Evolutionary conservation across 495 filamentous ascomycete species (phyloP).

Genomic region (Aspergillus ostianus): DNA sequence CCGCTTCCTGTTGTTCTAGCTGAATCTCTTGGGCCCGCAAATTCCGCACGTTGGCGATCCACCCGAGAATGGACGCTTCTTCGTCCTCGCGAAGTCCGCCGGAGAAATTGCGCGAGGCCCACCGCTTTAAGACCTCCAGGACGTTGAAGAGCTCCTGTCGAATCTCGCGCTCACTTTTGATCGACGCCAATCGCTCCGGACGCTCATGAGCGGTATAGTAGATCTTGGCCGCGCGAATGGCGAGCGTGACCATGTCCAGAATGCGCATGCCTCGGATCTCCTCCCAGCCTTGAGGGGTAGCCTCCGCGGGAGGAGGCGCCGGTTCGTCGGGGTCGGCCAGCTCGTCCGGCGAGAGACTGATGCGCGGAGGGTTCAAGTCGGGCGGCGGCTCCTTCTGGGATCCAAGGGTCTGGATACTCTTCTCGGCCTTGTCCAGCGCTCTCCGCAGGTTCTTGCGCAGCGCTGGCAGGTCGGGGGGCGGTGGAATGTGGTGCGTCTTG

Average conservation of each 20-base stretch:
- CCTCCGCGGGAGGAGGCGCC: slow-evolving; percentile 14
- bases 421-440: slow-evolving; percentile 66
- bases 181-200: slow-evolving; percentile 75
- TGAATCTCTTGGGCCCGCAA: slow-evolving; percentile 73
- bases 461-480: slow-evolving; percentile 76
- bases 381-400: slow-evolving; percentile 32
- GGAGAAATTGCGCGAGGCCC: slow-evolving; percentile 85
- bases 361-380: slow-evolving; percentile 27
- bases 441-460: slow-evolving; percentile 71
- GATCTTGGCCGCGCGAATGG: slow-evolving; percentile 88
- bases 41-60: slow-evolving; percentile 72
- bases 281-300: slow-evolving; percentile 61
- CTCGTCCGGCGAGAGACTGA: slow-evolving; percentile 36
- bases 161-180: slow-evolving; percentile 80
- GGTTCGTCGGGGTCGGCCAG: slow-evolving; percentile 37
- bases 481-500: slow-evolving; percentile 80
- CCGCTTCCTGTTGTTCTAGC: slow-evolving; percentile 69
- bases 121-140: slow-evolving; percentile 84
- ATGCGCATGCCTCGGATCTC: slow-evolving; percentile 90
- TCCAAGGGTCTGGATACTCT: slow-evolving; percentile 55
- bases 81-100: slow-evolving; percentile 77
- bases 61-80: slow-evolving; percentile 63
- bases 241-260: slow-evolving; percentile 86
- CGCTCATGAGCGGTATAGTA: slow-evolving; percentile 89
- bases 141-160: slow-evolving; percentile 78